Evolutionary conservation across 805 yeast species (phyloP).

Genomic region (Candida quercuum): DNA sequence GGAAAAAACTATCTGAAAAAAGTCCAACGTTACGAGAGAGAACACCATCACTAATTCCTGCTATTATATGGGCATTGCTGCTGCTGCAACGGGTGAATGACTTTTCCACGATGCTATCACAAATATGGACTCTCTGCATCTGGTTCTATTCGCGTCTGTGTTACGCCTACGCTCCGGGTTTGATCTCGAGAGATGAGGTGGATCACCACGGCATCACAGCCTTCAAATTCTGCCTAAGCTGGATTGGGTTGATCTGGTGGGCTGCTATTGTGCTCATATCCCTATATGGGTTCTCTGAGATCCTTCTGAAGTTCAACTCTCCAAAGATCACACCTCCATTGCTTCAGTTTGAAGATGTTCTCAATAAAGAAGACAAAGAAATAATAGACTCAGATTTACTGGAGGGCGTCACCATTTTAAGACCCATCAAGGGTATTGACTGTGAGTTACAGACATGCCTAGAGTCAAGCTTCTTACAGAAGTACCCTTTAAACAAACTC

Average conservation of each 20-base stretch:
- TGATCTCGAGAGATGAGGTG: too few species aligned
- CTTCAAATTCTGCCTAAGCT: neutral
- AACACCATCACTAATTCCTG: too few species aligned
- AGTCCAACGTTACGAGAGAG: too few species aligned
- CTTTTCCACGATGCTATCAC: too few species aligned
- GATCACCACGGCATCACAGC: too few species aligned
- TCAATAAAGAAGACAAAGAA: too few species aligned
- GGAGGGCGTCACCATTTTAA: slow-evolving; percentile 67
- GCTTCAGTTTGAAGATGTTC: slow-evolving; percentile 1
- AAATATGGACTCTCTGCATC: too few species aligned
- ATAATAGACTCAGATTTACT: slow-evolving; percentile 29
- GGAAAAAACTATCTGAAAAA: too few species aligned
- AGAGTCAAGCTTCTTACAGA: slow-evolving; percentile 61
- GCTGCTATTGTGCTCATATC: slow-evolving; percentile 14
- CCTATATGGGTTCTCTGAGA: slow-evolving; percentile 20
- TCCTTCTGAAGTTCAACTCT: slow-evolving; percentile 15
- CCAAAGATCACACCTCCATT: slow-evolving; percentile 12
- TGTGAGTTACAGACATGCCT: slow-evolving; percentile 67
- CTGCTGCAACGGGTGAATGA: too few species aligned
- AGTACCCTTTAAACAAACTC: slow-evolving; percentile 51
- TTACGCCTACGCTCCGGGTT: too few species aligned
- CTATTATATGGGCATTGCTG: too few species aligned
- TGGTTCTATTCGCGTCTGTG: too few species aligned
- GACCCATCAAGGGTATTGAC: slow-evolving; percentile 85
- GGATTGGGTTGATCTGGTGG: slow-evolving; percentile 23